These are phyloP conservation scores for Houttuynia cordata DNA, from an alignment of 164 flowering plant genomes.

Conservation along the genomic window DNA sequence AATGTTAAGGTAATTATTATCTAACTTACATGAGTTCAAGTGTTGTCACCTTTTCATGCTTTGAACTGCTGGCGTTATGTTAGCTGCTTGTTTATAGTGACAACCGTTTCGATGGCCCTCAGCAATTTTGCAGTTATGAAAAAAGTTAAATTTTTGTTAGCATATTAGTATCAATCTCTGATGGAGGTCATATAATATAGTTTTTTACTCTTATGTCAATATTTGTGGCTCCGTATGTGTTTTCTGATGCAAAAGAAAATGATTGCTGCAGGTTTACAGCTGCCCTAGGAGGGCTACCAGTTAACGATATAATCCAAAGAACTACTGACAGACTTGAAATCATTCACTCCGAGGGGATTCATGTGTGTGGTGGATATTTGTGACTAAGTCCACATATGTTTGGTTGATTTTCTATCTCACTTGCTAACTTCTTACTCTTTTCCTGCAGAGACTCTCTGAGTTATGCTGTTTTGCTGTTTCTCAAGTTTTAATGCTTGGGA, in stretches of 20 bases:
- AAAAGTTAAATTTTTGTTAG: too few species aligned
- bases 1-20: neutral
- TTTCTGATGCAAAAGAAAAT: neutral
- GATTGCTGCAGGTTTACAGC: constrained; percentile 54
- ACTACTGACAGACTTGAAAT: constrained; percentile 78
- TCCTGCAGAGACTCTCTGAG: constrained; percentile 87
- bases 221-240: neutral
- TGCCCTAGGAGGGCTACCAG: constrained; percentile 54
- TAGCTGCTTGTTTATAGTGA: too few species aligned
- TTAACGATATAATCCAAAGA: constrained; percentile 68
- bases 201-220: too few species aligned
- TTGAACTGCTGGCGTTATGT: neutral
- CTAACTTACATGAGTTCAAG: too few species aligned
- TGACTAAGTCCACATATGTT: neutral
- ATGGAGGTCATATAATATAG: too few species aligned
- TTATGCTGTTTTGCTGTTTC: constrained; percentile 77
- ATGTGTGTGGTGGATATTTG: constrained; percentile 33
- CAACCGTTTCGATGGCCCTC: too few species aligned
- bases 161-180: too few species aligned
- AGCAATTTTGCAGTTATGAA: too few species aligned
- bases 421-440: neutral
- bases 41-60: neutral
- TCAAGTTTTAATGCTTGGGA: constrained; percentile 69
- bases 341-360: constrained; percentile 92
- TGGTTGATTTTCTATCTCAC: neutral